These are phyloP conservation scores for Eustoma russellianum DNA, from an alignment of 257 asterid species.

Conservation along the genomic window DNA sequence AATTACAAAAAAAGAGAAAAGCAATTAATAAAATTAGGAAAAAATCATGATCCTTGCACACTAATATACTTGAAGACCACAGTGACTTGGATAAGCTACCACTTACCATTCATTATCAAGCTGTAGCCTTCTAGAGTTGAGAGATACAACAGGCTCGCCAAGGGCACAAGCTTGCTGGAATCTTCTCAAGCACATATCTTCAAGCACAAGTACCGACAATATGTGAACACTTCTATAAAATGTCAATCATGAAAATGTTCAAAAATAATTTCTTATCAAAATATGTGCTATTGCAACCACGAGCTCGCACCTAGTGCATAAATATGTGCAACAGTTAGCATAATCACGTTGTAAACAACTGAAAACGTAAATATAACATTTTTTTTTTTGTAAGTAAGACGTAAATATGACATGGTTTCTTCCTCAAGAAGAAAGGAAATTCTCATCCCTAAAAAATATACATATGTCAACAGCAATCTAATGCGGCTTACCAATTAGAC, in stretches of 20 bases:
- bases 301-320: neutral
- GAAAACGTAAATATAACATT: no score
- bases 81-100: slow-evolving; percentile 6
- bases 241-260: neutral
- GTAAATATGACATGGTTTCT: neutral
- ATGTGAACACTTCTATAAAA: slow-evolving; percentile 1
- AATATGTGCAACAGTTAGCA: neutral
- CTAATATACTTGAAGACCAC: neutral
- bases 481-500: slow-evolving; percentile 60
- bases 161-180: slow-evolving; percentile 54
- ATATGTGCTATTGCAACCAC: neutral
- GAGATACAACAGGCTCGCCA: slow-evolving; percentile 70
- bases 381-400: no score
- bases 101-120: slow-evolving; percentile 78
- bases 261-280: no score
- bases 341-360: no score
- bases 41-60: neutral
- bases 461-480: slow-evolving; percentile 7
- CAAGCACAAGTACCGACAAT: slow-evolving; percentile 22
- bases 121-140: slow-evolving; percentile 54
- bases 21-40: no score
- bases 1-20: no score
- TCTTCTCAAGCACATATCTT: slow-evolving; percentile 93
- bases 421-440: neutral
- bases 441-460: neutral